Conservation (phyloP, 495 filamentous ascomycete genomes). For the Acidiella bohemica region DNA sequence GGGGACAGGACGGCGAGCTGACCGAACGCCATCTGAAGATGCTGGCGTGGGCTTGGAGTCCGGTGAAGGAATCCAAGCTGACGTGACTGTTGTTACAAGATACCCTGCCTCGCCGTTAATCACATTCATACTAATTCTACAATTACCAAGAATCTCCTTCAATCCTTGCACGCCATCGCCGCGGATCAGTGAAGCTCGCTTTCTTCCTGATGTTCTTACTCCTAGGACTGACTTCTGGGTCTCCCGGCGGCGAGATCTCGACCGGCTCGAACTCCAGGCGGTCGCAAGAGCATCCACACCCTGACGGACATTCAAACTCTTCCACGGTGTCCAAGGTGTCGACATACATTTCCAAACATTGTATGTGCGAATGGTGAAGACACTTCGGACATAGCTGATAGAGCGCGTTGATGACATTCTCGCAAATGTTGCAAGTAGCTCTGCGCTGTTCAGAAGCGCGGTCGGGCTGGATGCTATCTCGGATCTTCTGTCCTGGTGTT, state of each 20-base stretch:
- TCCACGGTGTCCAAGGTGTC: not conserved
- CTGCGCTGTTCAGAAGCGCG: slow-evolving; percentile 1
- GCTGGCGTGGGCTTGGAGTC: slow-evolving; percentile 14
- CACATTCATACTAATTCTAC: too few species aligned
- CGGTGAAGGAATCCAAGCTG: slow-evolving; percentile 9
- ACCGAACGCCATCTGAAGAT: slow-evolving; percentile 9
- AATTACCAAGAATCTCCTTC: slow-evolving; percentile 13
- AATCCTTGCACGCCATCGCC: slow-evolving; percentile 11
- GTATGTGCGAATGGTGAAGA: slow-evolving; percentile 6
- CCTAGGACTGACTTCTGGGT: not conserved
- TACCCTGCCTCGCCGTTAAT: too few species aligned
- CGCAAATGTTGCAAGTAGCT: slow-evolving; percentile 11
- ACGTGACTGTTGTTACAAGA: too few species aligned
- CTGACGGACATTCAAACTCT: slow-evolving; percentile 12
- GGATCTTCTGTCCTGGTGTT: not conserved
- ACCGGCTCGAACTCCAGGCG: not conserved
- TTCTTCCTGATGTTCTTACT: slow-evolving; percentile 5
- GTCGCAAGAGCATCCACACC: slow-evolving; percentile 12
- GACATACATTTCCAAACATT: slow-evolving; percentile 9
- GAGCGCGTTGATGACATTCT: not conserved
- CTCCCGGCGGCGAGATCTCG: not conserved
- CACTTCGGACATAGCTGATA: slow-evolving; percentile 12
- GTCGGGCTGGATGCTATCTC: not conserved
- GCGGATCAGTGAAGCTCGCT: slow-evolving; percentile 14
- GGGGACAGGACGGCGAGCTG: not conserved